phyloP scores from a whole-genome alignment of 2,329 filamentous ascomycete species.

The Colletotrichum cordylinicola region DNA sequence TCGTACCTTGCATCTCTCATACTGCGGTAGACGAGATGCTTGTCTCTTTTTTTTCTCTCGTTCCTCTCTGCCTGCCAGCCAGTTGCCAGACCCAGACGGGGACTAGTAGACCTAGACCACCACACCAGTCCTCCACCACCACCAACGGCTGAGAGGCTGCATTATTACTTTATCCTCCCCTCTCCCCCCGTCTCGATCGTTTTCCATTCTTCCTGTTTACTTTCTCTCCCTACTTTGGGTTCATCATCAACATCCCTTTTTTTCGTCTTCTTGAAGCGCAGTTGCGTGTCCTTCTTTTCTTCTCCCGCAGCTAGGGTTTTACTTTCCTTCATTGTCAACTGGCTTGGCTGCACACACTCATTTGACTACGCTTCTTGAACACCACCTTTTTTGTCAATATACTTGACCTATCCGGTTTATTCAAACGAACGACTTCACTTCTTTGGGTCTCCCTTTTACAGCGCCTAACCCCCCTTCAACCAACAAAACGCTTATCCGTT shows the following conservation, averaged over 20 bases:
- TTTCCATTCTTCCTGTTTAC: conserved; percentile 29
- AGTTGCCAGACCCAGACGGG: conserved; percentile 6
- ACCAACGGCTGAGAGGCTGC: conserved; percentile 30
- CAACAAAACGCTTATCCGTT: conserved; percentile 8
- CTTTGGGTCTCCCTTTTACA: conserved; percentile 14
- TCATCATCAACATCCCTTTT: conserved; percentile 34
- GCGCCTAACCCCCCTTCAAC: background rate
- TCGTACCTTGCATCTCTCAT: background rate
- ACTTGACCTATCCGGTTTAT: conserved; percentile 26
- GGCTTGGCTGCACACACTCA: conserved; percentile 64
- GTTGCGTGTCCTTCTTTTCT: conserved; percentile 41
- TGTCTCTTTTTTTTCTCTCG: conserved; percentile 24
- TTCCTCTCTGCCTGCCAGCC: background rate
- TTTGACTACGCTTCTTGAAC: conserved; percentile 54
- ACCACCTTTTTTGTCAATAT: conserved; percentile 27
- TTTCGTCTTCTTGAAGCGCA: conserved; percentile 45
- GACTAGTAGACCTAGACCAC: background rate
- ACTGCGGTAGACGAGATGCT: background rate
- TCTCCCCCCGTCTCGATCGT: conserved; percentile 15
- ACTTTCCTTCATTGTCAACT: conserved; percentile 54
- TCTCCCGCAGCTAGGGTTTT: conserved; percentile 47
- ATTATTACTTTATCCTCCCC: conserved; percentile 27
- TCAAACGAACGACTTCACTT: conserved; percentile 20
- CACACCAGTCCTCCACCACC: background rate
- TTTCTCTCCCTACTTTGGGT: conserved; percentile 30